Percentiles rank a stretch among this genome's conserved stretches.
Evolutionary conservation across 306 rosid species (phyloP).

Genomic region (Castanea sativa): DNA sequence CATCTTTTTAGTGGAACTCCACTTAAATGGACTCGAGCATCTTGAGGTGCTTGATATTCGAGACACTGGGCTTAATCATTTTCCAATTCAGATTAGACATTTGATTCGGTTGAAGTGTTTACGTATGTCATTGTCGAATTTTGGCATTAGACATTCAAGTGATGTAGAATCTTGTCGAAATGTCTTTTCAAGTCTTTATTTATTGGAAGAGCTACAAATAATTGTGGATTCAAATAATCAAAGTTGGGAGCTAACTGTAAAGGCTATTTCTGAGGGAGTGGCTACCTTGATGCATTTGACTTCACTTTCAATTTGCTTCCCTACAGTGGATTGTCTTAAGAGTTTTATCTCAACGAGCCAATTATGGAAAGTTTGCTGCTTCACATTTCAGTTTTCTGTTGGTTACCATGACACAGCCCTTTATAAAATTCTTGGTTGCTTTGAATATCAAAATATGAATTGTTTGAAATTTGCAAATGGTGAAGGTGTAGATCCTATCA

Average conservation of each 20-base stretch:
- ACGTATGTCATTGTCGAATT: constrained; percentile 10
- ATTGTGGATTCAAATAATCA: constrained; percentile 10
- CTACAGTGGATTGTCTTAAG: constrained; percentile 2
- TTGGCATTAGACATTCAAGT: neutral
- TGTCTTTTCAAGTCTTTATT: constrained; percentile 18
- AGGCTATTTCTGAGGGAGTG: constrained; percentile 5
- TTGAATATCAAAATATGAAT: constrained; percentile 15
- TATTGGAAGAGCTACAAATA: constrained; percentile 31
- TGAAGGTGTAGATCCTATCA: neutral
- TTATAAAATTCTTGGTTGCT: constrained; percentile 25
- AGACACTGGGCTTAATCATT: constrained; percentile 7
- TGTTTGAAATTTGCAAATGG: constrained; percentile 23
- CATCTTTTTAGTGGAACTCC: neutral
- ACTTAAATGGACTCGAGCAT: constrained; percentile 14
- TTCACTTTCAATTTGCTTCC: constrained; percentile 21
- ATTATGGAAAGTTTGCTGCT: neutral
- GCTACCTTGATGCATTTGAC: constrained; percentile 2
- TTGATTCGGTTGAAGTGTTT: constrained; percentile 24
- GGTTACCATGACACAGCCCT: constrained; percentile 18
- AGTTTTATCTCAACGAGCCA: constrained; percentile 3
- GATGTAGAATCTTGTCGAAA: neutral
- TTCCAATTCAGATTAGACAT: neutral
- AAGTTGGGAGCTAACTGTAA: constrained; percentile 18
- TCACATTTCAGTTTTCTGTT: constrained; percentile 21
- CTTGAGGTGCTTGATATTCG: constrained; percentile 33